Evolutionary conservation across 2,329 filamentous ascomycete species (phyloP), one percentile per base, ranked within the genome.

Genomic region (Escovopsis weberi): DNA sequence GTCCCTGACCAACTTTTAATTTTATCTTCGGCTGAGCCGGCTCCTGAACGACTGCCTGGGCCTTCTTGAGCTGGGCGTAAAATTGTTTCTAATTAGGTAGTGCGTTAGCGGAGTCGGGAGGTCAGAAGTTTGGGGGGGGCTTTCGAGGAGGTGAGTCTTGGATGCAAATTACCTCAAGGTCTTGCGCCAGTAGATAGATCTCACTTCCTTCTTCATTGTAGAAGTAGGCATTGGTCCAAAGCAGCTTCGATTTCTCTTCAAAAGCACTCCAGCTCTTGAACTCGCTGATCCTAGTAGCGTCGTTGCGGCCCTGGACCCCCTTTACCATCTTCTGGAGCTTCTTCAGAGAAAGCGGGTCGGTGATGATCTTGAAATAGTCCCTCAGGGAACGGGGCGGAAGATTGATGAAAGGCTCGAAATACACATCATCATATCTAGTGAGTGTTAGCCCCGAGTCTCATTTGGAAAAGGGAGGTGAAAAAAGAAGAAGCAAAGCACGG

Each of bases 121-220:
- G 4, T 12, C 7, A 2, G 0, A 32, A 4, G 28, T 15, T 15
- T 15, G 15, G 15, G 15, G 15, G 6, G 28, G 10, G 28, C 28
- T 10, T 30, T 30, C 28, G 15, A 23, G 23, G 23, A 6, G 6
- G 23, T 4, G 23, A 6, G 6, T 32, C 11, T 5, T 9, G 8
- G 8, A 11, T 32, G 8, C 28, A 32, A 32, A 32, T 32, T 65
- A 85, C 85, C 75, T 93, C 80, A 6, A 95, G 74, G 46, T 91
- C 79, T 39, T 79, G 75, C 1, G 86, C 85, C 47, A 91, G 68
- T 19, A 75, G 69, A 49, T 80, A 85, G 41, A 94, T 88, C 12
- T 86, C 82, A 54, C 88, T 94, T 4, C 82, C 84, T 55, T 94
- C 87, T 59, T 94, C 85, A 51, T 95, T 95, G 67, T 89, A 95